These are phyloP conservation scores for Aechmea fasciata DNA, from an alignment of 176 grass and related monocot species.

Conservation along the genomic window DNA sequence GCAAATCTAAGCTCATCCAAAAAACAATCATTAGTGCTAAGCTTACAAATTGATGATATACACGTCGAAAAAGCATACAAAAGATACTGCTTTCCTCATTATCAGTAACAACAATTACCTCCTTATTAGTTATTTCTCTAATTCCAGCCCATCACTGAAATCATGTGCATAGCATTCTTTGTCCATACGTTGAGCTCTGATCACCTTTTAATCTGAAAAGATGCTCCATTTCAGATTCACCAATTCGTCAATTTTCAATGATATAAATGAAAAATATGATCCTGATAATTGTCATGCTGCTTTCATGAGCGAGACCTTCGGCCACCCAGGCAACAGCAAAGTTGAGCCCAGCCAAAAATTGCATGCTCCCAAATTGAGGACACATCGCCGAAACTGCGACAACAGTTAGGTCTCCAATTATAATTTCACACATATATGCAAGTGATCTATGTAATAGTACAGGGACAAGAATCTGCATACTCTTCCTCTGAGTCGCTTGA, in stretches of 20 bases:
- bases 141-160: too few species aligned
- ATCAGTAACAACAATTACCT: too few species aligned
- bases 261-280: neutral
- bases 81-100: neutral
- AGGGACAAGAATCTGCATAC: slow-evolving; percentile 22
- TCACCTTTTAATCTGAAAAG: too few species aligned
- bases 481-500: slow-evolving; percentile 23
- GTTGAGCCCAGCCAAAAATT: neutral
- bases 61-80: neutral
- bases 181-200: too few species aligned
- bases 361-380: slow-evolving; percentile 9
- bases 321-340: slow-evolving; percentile 7
- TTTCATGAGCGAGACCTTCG: slow-evolving; percentile 1
- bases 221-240: neutral
- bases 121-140: too few species aligned
- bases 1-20: neutral
- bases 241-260: neutral
- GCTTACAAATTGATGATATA: neutral
- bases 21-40: neutral
- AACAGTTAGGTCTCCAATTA: slow-evolving; percentile 1
- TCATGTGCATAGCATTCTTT: too few species aligned
- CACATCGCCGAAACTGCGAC: slow-evolving; percentile 1
- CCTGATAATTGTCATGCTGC: neutral
- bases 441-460: slow-evolving; percentile 15
- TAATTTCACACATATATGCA: slow-evolving; percentile 12